Conservation (phyloP, 768 basidiomycete species). For the Gloeophyllum trabeum region DNA sequence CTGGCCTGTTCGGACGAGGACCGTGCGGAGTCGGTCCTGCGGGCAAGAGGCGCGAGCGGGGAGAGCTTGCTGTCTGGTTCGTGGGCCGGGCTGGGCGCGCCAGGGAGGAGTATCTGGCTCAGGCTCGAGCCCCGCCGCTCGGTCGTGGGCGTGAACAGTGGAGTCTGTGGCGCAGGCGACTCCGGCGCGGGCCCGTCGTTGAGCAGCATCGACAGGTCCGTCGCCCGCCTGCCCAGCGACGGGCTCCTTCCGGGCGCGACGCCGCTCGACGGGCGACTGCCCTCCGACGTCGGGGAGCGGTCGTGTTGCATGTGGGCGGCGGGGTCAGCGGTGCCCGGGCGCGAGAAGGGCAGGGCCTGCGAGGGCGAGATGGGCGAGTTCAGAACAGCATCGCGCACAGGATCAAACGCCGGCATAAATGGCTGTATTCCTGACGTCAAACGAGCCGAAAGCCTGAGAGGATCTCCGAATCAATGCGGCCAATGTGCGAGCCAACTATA, state of each 20-base stretch:
- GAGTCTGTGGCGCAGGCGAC: background rate
- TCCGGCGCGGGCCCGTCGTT: constrained; percentile 37
- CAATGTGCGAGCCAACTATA: too few relatives aligned
- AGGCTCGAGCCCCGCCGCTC: background rate
- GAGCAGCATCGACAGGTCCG: constrained; percentile 67
- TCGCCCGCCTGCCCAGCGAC: constrained; percentile 45
- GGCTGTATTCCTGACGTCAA: too few relatives aligned
- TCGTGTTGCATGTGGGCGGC: constrained; percentile 12
- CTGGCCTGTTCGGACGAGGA: too few relatives aligned
- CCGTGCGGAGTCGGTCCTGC: background rate
- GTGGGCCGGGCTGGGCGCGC: background rate
- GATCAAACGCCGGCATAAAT: constrained; percentile 81
- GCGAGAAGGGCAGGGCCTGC: constrained; percentile 20
- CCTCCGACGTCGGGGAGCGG: constrained; percentile 19
- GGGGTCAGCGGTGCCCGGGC: constrained; percentile 14
- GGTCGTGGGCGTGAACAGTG: background rate
- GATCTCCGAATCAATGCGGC: too few relatives aligned
- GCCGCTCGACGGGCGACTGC: constrained; percentile 23
- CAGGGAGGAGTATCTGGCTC: background rate
- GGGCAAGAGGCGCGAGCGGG: background rate
- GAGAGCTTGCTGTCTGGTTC: background rate
- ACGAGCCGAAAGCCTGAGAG: too few relatives aligned
- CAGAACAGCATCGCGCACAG: constrained; percentile 78
- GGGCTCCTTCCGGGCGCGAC: constrained; percentile 20
- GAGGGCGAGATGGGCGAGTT: constrained; percentile 56